phyloP scores from a whole-genome alignment of 306 rosid species.

The Clitoria ternatea region DNA sequence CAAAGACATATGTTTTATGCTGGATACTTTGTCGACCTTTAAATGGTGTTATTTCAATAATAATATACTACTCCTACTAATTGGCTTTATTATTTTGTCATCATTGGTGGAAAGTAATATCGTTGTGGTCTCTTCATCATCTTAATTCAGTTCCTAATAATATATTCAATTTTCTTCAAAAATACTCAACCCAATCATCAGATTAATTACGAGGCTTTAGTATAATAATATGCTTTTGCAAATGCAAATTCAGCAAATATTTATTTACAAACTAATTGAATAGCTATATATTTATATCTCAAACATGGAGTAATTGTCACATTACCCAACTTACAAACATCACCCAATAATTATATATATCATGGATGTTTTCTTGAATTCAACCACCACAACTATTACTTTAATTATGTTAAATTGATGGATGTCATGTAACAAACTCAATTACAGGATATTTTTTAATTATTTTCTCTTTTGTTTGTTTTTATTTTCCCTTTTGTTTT shows the following conservation, averaged over 20 bases:
- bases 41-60: conserved; percentile 19
- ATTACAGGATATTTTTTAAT: not conserved
- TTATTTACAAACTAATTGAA: not conserved
- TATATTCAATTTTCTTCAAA: not conserved
- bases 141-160: not conserved
- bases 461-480: not conserved
- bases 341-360: conserved; percentile 4
- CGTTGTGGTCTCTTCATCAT: not conserved
- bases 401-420: not conserved
- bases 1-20: conserved; percentile 49
- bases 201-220: not conserved
- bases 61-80: too few species aligned
- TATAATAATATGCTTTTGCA: not conserved
- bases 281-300: not conserved
- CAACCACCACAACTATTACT: conserved; percentile 14
- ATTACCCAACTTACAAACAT: conserved; percentile 27
- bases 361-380: conserved; percentile 7
- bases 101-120: conserved; percentile 7
- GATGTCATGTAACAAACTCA: conserved; percentile 13
- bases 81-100: conserved; percentile 6
- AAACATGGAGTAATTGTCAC: conserved; percentile 2
- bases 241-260: not conserved
- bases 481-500: too few species aligned
- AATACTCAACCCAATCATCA: conserved; percentile 21
- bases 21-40: conserved; percentile 50